These are phyloP conservation scores for Dunaliella sp. DNA, from an alignment of 139 green algal species.

Conservation along the genomic window DNA sequence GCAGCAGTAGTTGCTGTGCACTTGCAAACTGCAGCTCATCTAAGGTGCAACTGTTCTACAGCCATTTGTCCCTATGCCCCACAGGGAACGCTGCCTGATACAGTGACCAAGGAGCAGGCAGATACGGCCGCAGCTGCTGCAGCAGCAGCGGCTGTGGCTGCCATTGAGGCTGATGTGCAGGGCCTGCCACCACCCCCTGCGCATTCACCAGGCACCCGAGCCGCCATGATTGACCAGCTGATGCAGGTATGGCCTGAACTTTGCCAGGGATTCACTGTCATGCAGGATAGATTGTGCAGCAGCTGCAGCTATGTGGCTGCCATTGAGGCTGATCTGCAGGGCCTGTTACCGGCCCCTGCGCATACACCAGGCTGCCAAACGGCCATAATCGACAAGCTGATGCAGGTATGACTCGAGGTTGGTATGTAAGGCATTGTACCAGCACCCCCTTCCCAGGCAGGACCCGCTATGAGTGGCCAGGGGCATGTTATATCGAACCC, in stretches of 20 bases:
- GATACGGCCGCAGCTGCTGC: not conserved
- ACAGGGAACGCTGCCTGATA: constrained; percentile 34
- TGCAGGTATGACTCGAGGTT: no score
- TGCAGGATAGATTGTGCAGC: no score
- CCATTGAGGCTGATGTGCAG: not conserved
- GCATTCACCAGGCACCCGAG: not conserved
- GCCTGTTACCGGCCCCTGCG: not conserved
- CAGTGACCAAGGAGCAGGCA: not conserved
- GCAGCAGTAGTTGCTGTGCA: no score
- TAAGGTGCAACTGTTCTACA: no score
- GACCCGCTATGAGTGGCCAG: no score
- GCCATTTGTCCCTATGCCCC: no score
- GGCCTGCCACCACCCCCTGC: not conserved
- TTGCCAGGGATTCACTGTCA: no score
- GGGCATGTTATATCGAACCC: no score
- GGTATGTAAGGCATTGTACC: no score
- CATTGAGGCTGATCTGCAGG: not conserved
- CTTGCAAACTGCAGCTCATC: no score
- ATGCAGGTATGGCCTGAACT: constrained; percentile 21
- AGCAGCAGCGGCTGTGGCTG: not conserved
- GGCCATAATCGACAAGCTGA: constrained; percentile 27
- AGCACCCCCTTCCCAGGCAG: no score
- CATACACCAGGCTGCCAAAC: not conserved
- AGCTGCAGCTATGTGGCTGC: not conserved
- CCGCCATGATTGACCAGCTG: constrained; percentile 27